Conservation (phyloP, 352 stramenopile species). For the Phytophthora agathidicida region DNA sequence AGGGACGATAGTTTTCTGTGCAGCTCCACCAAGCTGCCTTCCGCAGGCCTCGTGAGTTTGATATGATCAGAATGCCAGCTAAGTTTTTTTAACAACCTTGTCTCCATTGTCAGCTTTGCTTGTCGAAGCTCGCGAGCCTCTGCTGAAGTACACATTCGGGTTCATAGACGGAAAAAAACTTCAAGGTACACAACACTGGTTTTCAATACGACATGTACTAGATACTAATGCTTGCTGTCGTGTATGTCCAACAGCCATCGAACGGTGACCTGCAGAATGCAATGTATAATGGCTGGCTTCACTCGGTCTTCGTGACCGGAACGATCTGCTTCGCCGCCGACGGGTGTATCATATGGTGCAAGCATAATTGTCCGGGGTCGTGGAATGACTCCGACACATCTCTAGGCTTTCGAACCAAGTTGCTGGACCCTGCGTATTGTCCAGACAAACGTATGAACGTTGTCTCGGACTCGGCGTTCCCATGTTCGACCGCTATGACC, state of each 20-base stretch:
- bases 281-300: slow-evolving; percentile 3
- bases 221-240: not conserved
- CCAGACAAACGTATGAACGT: not conserved
- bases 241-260: slow-evolving; percentile 3
- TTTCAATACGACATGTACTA: not conserved
- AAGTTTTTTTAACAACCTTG: slow-evolving; percentile 25
- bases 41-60: slow-evolving; percentile 30
- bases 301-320: slow-evolving; percentile 8
- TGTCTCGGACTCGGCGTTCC: not conserved
- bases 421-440: not conserved
- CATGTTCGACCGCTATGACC: not conserved
- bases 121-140: slow-evolving; percentile 29
- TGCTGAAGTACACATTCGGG: slow-evolving; percentile 28
- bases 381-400: slow-evolving; percentile 4
- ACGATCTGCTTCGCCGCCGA: slow-evolving; percentile 15
- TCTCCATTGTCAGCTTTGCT: not conserved
- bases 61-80: slow-evolving; percentile 42
- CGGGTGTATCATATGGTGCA: slow-evolving; percentile 10
- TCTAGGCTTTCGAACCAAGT: not conserved
- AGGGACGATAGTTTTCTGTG: slow-evolving; percentile 19
- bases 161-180: slow-evolving; percentile 1
- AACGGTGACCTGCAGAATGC: slow-evolving; percentile 2
- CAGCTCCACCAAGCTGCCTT: slow-evolving; percentile 19
- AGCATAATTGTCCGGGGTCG: slow-evolving; percentile 25
- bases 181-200: not conserved